Conservation (phyloP, 768 basidiomycete species). For the Paxillus ammoniavirescens region DNA sequence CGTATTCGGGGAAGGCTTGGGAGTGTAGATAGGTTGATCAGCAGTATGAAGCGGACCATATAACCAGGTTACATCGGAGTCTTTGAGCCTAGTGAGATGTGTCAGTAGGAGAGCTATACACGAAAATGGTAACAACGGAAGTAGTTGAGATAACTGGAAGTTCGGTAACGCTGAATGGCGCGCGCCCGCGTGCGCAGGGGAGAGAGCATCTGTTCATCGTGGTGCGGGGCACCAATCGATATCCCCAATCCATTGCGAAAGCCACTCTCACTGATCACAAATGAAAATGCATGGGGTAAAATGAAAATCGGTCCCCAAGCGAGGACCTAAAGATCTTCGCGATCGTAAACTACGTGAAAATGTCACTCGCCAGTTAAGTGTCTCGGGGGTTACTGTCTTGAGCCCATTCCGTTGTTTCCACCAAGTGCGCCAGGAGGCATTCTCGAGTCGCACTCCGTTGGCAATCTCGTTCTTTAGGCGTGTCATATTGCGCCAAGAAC, state of each 20-base stretch:
- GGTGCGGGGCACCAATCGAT: neutral
- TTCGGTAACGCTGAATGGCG: too few relatives aligned
- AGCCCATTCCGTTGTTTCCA: constrained; percentile 98
- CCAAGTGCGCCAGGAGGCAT: constrained; percentile 98
- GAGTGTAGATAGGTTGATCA: constrained; percentile 76
- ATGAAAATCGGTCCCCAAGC: neutral
- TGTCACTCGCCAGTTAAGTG: constrained; percentile 89
- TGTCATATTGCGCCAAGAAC: constrained; percentile 98
- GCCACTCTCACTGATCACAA: constrained; percentile 5
- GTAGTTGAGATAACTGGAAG: neutral
- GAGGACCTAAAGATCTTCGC: constrained; percentile 1
- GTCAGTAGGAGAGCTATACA: constrained; percentile 11
- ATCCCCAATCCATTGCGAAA: neutral
- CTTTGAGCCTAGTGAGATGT: constrained; percentile 77
- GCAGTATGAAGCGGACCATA: constrained; percentile 96
- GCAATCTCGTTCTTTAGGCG: constrained; percentile 97
- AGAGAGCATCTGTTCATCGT: neutral
- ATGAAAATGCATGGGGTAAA: neutral
- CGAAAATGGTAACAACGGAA: neutral
- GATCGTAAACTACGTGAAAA: neutral
- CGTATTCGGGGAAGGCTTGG: constrained; percentile 37
- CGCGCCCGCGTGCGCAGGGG: constrained; percentile 2
- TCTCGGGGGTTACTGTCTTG: constrained; percentile 93
- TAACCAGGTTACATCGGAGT: constrained; percentile 98
- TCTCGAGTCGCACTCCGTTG: constrained; percentile 93